Evolutionary conservation across 2,329 filamentous ascomycete genomes (phyloP), one percentile per base, ranked within the genome.

Genomic region (Chrysosporium keratinophilum): DNA sequence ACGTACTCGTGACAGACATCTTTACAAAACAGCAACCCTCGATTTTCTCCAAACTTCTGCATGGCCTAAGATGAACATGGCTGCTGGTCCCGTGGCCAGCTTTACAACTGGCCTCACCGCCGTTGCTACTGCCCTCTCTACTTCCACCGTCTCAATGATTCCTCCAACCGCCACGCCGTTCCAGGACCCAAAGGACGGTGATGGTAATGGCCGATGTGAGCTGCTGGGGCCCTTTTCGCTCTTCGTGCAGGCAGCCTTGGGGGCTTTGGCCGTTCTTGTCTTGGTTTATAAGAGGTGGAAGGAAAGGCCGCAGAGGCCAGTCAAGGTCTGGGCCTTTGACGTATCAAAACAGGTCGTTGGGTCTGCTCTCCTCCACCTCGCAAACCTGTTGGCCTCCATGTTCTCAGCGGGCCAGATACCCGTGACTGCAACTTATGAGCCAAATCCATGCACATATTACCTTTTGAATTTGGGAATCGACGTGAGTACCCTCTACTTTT

Each of bases 301-400:
- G 60, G 93, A 98, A 72, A 79, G 87, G 54, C 91, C 93, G 1
- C 91, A 96, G 68, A 80, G 93, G 53, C 91, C 91, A 0, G 66
- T 97, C 65, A 95, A 94, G 77, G 89, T 98, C 60, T 98, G 93
- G 91, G 90, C 87, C 69, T 98, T 97, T 69, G 93, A 98, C 67
- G 93, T 84, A 20, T 95, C 88, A 33, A 98, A 98, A 75, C 93
- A 98, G 75, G 88, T 98, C 52, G 87, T 97, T 64, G 93, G 93
- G 19, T 94, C 89, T 31, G 84, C 89, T 44, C 78, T 98, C 68
- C 82, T 96, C 34, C 93, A 98, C 71, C 77, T 91, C 43, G 87
- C 90, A 61, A 98, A 98, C 67, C 78, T 98, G 51, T 82, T 95
- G 69, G 95, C 98, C 85, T 94, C 88, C 45, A 88, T 97, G 87